A percentile compares a stretch with the other conserved stretches of the same genome.
Evolutionary conservation across 768 basidiomycete genomes (phyloP).

Genomic region (Calocybe gangraenosa): DNA sequence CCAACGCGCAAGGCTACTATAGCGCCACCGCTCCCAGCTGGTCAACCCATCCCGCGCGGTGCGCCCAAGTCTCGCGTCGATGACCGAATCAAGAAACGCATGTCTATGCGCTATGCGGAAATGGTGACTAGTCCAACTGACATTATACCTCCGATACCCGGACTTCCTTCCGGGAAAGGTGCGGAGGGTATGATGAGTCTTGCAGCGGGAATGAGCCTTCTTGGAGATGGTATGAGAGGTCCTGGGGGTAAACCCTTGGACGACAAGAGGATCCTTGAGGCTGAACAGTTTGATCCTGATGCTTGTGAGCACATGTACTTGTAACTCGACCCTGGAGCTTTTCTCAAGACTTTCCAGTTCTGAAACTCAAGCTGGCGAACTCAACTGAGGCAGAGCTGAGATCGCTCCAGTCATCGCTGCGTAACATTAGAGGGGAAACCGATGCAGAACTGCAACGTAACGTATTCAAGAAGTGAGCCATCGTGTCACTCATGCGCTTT

Average conservation of each 20-base stretch:
- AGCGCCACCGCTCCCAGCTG: slow-evolving; percentile 12
- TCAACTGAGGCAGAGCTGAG: slow-evolving; percentile 81
- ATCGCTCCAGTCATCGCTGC: slow-evolving; percentile 73
- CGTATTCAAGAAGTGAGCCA: slow-evolving; percentile 85
- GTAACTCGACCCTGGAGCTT: slow-evolving; percentile 4
- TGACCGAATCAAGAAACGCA: slow-evolving; percentile 95
- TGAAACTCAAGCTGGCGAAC: slow-evolving; percentile 85
- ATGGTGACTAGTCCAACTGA: slow-evolving; percentile 66
- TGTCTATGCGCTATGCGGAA: slow-evolving; percentile 92
- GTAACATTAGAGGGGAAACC: slow-evolving; percentile 65
- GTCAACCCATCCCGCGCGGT: slow-evolving; percentile 32
- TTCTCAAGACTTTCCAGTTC: slow-evolving; percentile 35
- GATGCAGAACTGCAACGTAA: slow-evolving; percentile 81
- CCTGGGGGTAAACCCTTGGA: slow-evolving; percentile 42
- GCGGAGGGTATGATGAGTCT: slow-evolving; percentile 23
- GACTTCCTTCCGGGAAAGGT: slow-evolving; percentile 43
- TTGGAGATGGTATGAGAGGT: slow-evolving; percentile 42
- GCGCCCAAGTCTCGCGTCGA: slow-evolving; percentile 56
- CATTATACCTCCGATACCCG: slow-evolving; percentile 53
- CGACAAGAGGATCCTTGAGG: slow-evolving; percentile 65
- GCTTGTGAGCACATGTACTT: slow-evolving; percentile 56
- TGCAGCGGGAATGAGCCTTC: slow-evolving; percentile 15
- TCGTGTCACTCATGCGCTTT: slow-evolving; percentile 1
- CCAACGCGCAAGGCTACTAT: slow-evolving; percentile 19
- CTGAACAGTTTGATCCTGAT: slow-evolving; percentile 84